These are phyloP conservation scores for Nicotiana obtusifolia DNA, from an alignment of 257 asterid species.

Conservation along the genomic window DNA sequence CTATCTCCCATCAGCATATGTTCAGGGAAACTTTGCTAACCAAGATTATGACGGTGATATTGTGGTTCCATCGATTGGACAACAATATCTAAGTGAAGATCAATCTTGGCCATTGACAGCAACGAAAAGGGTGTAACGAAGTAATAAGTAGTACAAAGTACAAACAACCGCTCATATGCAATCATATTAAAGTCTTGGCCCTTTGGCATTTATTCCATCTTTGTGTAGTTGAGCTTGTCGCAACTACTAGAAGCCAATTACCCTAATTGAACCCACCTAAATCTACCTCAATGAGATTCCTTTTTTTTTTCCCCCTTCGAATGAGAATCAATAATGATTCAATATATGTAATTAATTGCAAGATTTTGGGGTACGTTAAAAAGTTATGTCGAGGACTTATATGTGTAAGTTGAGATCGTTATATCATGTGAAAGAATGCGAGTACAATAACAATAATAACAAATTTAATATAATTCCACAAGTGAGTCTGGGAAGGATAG, in stretches of 20 bases:
- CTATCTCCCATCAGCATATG: too few relatives aligned
- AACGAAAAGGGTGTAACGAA: not conserved
- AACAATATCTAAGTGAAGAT: conserved; percentile 6
- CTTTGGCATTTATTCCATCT: not conserved
- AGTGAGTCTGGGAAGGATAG: rapidly evolving
- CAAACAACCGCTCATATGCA: conserved; percentile 3
- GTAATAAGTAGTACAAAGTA: not conserved
- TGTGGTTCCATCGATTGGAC: conserved; percentile 1
- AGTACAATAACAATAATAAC: too few relatives aligned
- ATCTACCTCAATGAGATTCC: not conserved
- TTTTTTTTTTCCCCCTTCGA: too few relatives aligned
- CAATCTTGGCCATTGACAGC: conserved; percentile 1
- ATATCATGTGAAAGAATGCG: not conserved
- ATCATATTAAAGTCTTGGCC: not conserved
- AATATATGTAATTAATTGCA: not conserved
- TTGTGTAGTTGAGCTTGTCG: conserved; percentile 12
- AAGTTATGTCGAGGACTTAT: not conserved
- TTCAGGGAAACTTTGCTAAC: too few relatives aligned
- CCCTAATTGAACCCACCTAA: not conserved
- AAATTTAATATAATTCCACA: too few relatives aligned
- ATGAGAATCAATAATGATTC: too few relatives aligned
- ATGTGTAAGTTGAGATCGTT: not conserved
- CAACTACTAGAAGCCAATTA: conserved; percentile 1
- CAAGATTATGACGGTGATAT: not conserved
- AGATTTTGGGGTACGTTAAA: not conserved